Base-by-base conservation (phyloP, 495 filamentous ascomycete genomes). In the Lasiosphaeria hispida region DNA sequence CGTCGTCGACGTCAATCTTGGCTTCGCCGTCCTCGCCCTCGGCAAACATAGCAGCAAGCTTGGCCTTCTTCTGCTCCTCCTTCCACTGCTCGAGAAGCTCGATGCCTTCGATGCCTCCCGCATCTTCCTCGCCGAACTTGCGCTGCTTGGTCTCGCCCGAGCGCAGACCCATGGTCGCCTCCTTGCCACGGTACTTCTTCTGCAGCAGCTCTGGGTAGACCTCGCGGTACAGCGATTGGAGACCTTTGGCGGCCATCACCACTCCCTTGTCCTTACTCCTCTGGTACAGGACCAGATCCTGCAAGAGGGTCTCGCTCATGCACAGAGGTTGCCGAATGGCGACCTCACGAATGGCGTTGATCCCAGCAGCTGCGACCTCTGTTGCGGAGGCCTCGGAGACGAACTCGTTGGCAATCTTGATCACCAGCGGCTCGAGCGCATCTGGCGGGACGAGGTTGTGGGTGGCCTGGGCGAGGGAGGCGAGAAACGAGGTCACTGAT, bases 221-320 rank as follows among this genome's bases (percentile, higher is more conserved):
- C 64, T 97, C 92, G 53, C 95, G 82, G 72, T 92, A 99, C 2
- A 99, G 80, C 61, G 88, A 87, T 48, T 97, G 82, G 11, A 99
- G 75, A 54, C 92, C 92, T 65, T 92, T 89, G 10, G 92, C 91
- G 13, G 93, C 95, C 93, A 99, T 97, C 80, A 95, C 88, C 10
- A 95, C 90, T 58, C 92, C 92, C 74, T 97, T 97, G 67, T 99
- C 95, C 66, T 97, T 97, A 68, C 89, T 94, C 75, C 93, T 96
- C 56, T 91, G 83, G 73, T 99, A 99, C 83, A 92, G 85, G 11
- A 97, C 91, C 36, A 99, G 74, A 76, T 98, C 94, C 70, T 97
- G 94, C n/a, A 99, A 77, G 10, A 97, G 78, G 0, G 93, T 96
- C 58, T 96, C 89, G 60, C 89, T 91, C 88, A 99, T 97, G 14